Conservation (phyloP, 257 asterid species). For the Fraxinus americana region DNA sequence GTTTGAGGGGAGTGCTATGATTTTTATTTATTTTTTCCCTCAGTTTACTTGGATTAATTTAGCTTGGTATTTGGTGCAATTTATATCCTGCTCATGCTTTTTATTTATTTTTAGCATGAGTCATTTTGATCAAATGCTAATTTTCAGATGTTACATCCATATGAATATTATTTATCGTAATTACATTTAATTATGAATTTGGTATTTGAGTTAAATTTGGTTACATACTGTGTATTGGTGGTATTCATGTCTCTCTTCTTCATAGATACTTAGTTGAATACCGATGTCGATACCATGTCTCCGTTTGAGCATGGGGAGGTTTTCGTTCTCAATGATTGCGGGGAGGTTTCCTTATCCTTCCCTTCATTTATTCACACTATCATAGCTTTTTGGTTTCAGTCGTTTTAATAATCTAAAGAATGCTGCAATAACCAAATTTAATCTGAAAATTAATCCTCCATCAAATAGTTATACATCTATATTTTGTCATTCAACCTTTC, state of each 20-base stretch:
- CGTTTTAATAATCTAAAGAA: too few relatives aligned
- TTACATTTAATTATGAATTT: too few relatives aligned
- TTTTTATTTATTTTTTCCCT: not conserved
- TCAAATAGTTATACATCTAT: too few relatives aligned
- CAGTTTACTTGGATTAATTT: not conserved
- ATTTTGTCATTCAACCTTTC: too few relatives aligned
- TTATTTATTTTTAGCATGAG: not conserved
- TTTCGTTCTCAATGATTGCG: slow-evolving; percentile 95
- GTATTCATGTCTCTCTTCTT: slow-evolving; percentile 12
- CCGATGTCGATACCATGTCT: slow-evolving; percentile 98
- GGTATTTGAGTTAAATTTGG: not conserved
- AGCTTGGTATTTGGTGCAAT: not conserved
- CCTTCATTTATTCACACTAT: not conserved
- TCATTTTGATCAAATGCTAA: not conserved
- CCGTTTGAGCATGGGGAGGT: slow-evolving; percentile 99
- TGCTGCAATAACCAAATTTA: too few relatives aligned
- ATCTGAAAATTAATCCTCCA: too few relatives aligned
- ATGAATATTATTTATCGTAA: not conserved
- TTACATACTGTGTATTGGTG: slow-evolving; percentile 8
- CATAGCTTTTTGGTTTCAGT: too few relatives aligned
- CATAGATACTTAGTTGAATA: slow-evolving; percentile 90
- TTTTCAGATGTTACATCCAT: not conserved
- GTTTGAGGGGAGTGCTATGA: not conserved
- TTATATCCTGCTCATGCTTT: not conserved
- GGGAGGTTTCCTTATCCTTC: slow-evolving; percentile 68